Evolutionary conservation across 1,284 basidiomycete genomes (phyloP), one percentile per base, ranked within the genome.

Genomic region (Phylloboletellus chloephorus): DNA sequence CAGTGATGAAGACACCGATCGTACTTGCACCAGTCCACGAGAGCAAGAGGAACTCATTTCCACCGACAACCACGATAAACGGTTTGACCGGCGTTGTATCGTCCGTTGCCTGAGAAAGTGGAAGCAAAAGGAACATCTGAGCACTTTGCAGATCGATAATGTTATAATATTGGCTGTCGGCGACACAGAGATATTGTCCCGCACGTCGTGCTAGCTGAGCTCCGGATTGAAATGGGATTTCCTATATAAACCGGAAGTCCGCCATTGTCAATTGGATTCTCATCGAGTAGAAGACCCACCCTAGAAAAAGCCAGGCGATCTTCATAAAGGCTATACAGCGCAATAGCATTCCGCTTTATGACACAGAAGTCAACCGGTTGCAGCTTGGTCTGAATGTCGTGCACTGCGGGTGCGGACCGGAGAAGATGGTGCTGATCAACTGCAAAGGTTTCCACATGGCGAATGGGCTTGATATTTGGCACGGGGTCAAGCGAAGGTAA

Each of bases 1-100:
- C 78, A 19, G 77, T 89, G 48, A 95, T 71, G 57, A 96, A 95
- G 2, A 95, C 66, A 0, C 92, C 92, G 41, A 95, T 69, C 0
- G 88, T 85, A 43, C 72, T 79, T 5, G 68, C 63, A 7, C 88
- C 90, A 1, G 80, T 88, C 78, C 79, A 84, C 1, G 80, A 84
- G n/a, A 82, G 64, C 13, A 88, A 67, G 32, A 88, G 69, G 49
- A 92, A 95, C 61, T 95, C 91, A 52, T 77, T 77, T 31, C 78
- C 76, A 22, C 75, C 74, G 26, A 93, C 76, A 19, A 88, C 78
- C 1, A 79, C 78, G 33, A 93, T 84, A 32, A 76, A 78, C 0
- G 89, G 88, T 37, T 83, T 80, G 19, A 83, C 66, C 0, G 55
- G 52, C 38, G 67, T 57, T 52, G 65, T 41, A 53, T 60, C 41